These are phyloP conservation scores for Alternaria sp. DNA, from an alignment of 2,329 filamentous ascomycete genomes.

Conservation along the genomic window DNA sequence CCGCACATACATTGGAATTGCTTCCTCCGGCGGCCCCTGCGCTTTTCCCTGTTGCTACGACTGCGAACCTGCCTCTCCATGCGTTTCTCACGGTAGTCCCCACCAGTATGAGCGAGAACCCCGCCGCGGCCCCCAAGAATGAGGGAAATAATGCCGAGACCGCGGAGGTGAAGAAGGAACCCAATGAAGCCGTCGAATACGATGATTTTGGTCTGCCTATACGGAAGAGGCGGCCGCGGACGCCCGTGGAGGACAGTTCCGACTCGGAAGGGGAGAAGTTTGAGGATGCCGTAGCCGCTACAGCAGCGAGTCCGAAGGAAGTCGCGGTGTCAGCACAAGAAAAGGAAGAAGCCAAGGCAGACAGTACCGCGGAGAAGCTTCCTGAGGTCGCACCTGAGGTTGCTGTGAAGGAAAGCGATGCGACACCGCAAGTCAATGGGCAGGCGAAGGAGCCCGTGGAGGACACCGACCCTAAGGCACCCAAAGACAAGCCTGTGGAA, in stretches of 20 bases:
- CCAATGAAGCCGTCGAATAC: constrained; percentile 53
- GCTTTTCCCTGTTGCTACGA: neutral
- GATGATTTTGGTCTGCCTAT: constrained; percentile 77
- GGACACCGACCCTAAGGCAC: constrained; percentile 13
- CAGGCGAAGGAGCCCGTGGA: constrained; percentile 15
- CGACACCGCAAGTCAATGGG: constrained; percentile 20
- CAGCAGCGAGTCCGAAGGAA: constrained; percentile 32
- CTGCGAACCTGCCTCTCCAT: constrained; percentile 13
- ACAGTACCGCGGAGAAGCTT: constrained; percentile 7
- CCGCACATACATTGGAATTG: neutral
- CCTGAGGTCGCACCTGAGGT: constrained; percentile 9
- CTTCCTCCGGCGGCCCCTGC: neutral
- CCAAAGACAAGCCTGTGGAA: constrained; percentile 10
- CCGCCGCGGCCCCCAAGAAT: constrained; percentile 36
- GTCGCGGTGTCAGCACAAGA: constrained; percentile 32
- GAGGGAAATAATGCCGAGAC: constrained; percentile 26
- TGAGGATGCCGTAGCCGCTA: constrained; percentile 35
- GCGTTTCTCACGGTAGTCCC: constrained; percentile 21
- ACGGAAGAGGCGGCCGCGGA: constrained; percentile 52
- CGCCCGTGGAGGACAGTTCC: constrained; percentile 34
- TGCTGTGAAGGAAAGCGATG: constrained; percentile 13
- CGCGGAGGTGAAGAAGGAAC: constrained; percentile 14
- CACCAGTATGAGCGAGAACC: constrained; percentile 37
- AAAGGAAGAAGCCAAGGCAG: constrained; percentile 15
- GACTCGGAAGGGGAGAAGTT: constrained; percentile 37